phyloP scores from a whole-genome alignment of 2,329 filamentous ascomycete species.

The Arthrinium phaeospermum region DNA sequence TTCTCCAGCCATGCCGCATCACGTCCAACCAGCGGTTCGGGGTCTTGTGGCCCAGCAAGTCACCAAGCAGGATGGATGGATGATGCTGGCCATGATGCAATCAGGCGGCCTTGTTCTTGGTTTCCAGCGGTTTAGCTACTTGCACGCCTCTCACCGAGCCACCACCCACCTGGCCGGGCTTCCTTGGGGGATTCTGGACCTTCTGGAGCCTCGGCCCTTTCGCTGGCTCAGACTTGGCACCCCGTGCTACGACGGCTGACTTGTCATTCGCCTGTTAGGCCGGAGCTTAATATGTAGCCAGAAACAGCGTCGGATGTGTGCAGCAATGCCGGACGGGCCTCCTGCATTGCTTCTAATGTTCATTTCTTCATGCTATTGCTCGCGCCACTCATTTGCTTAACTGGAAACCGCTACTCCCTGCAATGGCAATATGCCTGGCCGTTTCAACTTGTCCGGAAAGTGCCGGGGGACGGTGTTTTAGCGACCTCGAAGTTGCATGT shows the following conservation, averaged over 20 bases:
- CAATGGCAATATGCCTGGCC: neutral
- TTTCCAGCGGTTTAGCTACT: neutral
- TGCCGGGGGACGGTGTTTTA: neutral
- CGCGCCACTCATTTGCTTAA: neutral
- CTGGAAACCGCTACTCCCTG: neutral
- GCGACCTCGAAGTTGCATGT: neutral
- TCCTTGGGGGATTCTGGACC: conserved; percentile 3
- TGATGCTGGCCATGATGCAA: conserved; percentile 17
- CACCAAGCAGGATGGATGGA: neutral
- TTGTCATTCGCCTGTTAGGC: conserved; percentile 13
- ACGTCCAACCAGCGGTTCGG: conserved; percentile 1
- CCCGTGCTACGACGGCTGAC: conserved; percentile 6
- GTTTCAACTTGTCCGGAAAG: conserved; percentile 15
- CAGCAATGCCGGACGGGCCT: conserved; percentile 4
- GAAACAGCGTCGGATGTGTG: conserved; percentile 13
- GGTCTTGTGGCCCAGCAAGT: conserved; percentile 15
- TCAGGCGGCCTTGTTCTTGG: neutral
- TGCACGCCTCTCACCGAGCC: neutral
- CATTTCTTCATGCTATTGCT: conserved; percentile 6
- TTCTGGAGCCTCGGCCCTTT: neutral
- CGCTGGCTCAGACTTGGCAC: neutral
- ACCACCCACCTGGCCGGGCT: neutral
- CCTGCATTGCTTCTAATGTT: conserved; percentile 1
- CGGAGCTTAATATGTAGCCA: neutral
- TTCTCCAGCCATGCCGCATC: neutral